Base-by-base conservation (phyloP, 306 rosid genomes). In the Pyrus bretschneideri region DNA sequence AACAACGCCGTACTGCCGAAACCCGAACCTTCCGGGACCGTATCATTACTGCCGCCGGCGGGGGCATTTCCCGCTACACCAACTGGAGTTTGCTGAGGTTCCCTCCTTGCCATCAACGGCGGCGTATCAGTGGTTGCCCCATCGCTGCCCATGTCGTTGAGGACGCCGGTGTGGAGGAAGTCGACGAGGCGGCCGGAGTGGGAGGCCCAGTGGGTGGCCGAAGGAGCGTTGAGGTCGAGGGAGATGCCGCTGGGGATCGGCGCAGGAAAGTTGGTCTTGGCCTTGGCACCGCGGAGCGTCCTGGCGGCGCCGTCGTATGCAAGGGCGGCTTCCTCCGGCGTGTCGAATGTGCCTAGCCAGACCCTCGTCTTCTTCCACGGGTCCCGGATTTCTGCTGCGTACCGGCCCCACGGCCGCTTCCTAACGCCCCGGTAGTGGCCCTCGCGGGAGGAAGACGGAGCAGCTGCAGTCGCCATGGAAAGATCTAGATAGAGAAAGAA, bases 231-330 rank as follows among this genome's bases (percentile, higher is more conserved):
- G 73, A 93, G 97, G 76, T 91, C 96, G 4, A 90, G 85, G 1
- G 89, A 76, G 23, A 93, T 82, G 0, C 85, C 83, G 55, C 84
- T 4, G 52, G 86, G 3, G 5, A 71, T 27, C 18, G 96, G 89
- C 0, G 85, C 68, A 3, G 96, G 97, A 14, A 95, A 95, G 84
- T 92, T 95, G 2, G 97, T 92, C 64, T 91, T 95, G 12, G 99
- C 99, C 71, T 95, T 95, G 30, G 89, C 79, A 0, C 99, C 99
- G 0, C 99, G 96, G 82, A 95, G 99, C 0, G 97, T 87, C 52
- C 97, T 82, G 42, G 99, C 99, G 11, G 99, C 99, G 7, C 97
- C 97, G 83, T 95, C 99, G 86, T 95, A 95, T 21, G 99, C 99
- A 0, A 92, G 84, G 0, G 99, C 99, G 5, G 99, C 99, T 38